These are phyloP conservation scores for Citrus mangshanensis DNA, from an alignment of 345 rosid genomes.

Conservation along the genomic window DNA sequence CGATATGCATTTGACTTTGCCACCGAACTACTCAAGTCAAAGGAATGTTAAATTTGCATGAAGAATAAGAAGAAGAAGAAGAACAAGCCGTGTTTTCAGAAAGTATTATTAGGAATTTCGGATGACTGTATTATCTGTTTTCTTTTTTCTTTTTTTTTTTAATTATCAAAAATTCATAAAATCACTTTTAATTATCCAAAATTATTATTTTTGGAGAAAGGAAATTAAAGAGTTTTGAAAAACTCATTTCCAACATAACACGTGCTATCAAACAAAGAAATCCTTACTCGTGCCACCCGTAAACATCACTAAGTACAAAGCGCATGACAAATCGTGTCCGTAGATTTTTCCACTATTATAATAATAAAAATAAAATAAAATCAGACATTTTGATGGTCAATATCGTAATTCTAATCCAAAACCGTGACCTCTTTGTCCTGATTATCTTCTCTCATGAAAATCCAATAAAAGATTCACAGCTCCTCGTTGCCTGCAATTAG, in stretches of 20 bases:
- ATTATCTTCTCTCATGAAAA: neutral
- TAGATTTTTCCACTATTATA: neutral
- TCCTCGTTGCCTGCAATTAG: neutral
- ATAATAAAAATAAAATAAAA: neutral
- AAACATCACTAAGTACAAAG: neutral
- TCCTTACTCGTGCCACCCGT: neutral
- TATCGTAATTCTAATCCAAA: constrained; percentile 8
- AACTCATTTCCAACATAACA: neutral
- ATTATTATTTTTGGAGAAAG: no score
- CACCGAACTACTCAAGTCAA: neutral
- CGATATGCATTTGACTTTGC: neutral
- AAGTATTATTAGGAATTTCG: no score
- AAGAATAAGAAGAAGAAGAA: neutral
- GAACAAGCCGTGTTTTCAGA: neutral
- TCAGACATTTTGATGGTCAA: neutral
- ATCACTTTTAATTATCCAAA: no score
- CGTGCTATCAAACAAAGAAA: neutral
- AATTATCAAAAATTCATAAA: no score
- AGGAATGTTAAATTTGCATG: neutral
- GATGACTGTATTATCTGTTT: no score
- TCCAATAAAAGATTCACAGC: neutral
- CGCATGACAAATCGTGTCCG: neutral
- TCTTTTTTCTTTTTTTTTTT: no score
- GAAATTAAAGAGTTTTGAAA: no score
- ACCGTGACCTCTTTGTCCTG: neutral